Percentiles rank a stretch among this genome's conserved stretches.
Conservation (phyloP, 345 rosid genomes). For the Gossypium anomalum region DNA sequence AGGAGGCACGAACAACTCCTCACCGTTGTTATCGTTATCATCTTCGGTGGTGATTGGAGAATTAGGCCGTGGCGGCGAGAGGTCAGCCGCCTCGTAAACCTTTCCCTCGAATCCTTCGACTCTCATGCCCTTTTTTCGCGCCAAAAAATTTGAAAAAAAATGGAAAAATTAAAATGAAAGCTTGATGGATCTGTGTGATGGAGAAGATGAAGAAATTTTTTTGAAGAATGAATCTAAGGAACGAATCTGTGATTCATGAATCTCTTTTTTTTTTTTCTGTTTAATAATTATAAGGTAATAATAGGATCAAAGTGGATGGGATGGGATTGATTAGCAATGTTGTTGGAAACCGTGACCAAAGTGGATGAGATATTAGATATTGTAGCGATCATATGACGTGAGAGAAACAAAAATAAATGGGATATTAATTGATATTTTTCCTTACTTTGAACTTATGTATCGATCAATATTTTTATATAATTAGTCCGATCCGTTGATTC, state of each 20-base stretch:
- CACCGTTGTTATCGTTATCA: constrained; percentile 11
- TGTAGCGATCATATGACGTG: no score
- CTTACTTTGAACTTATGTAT: no score
- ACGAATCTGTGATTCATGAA: neutral
- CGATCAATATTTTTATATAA: no score
- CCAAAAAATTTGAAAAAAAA: neutral
- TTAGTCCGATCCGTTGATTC: no score
- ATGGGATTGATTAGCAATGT: neutral
- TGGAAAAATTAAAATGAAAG: neutral
- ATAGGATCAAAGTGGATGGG: neutral
- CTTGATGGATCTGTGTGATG: neutral
- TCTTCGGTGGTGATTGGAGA: neutral
- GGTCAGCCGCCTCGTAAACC: neutral
- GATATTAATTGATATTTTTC: no score
- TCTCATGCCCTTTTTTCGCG: constrained; percentile 4
- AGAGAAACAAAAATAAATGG: no score
- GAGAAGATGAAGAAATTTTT: neutral
- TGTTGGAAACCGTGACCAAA: no score
- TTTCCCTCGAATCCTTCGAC: constrained; percentile 1
- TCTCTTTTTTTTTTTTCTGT: neutral
- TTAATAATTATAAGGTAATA: neutral
- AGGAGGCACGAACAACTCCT: constrained; percentile 45
- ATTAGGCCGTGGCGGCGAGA: neutral
- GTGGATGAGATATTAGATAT: no score
- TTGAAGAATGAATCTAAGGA: neutral